phyloP scores from a whole-genome alignment of 2,329 filamentous ascomycete genomes.

The Coniochaeta prunicola region DNA sequence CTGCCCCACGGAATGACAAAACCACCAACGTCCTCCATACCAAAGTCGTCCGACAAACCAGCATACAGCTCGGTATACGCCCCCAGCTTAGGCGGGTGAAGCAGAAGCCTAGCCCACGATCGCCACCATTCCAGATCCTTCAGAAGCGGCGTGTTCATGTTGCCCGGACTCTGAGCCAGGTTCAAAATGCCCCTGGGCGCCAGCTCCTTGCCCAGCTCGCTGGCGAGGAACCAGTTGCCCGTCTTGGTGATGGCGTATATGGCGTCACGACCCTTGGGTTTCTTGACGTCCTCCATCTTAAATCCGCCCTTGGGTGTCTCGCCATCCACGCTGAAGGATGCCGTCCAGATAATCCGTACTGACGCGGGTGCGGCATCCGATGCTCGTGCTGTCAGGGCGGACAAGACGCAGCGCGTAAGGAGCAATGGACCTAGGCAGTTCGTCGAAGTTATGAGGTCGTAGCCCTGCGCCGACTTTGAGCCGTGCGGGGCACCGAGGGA shows the following conservation, averaged over 20 bases:
- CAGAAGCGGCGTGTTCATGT: background rate
- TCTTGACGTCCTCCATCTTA: no score
- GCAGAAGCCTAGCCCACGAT: background rate
- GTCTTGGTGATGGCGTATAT: no score
- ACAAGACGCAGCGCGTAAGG: constrained; percentile 15
- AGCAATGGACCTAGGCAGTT: constrained; percentile 16
- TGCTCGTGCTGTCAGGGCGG: constrained; percentile 11
- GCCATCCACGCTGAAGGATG: no score
- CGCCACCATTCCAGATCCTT: background rate
- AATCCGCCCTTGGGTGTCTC: no score
- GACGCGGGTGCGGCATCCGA: no score
- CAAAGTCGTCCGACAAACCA: background rate
- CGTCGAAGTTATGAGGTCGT: constrained; percentile 13
- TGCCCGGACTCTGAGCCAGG: constrained; percentile 28
- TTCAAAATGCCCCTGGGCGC: constrained; percentile 5
- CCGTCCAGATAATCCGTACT: no score
- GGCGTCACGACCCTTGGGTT: no score
- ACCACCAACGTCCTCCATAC: no score
- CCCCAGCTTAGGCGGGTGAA: background rate
- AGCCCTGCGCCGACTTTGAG: constrained; percentile 18
- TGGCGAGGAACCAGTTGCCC: no score
- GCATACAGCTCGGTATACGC: constrained; percentile 1
- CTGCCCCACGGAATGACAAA: no score
- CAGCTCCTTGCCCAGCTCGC: constrained; percentile 7
- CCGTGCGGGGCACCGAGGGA: constrained; percentile 18